A percentile compares a stretch with the other conserved stretches of the same genome.
Evolutionary conservation across 176 grass and related monocot species (phyloP).

Genomic region (Musa beccarii): DNA sequence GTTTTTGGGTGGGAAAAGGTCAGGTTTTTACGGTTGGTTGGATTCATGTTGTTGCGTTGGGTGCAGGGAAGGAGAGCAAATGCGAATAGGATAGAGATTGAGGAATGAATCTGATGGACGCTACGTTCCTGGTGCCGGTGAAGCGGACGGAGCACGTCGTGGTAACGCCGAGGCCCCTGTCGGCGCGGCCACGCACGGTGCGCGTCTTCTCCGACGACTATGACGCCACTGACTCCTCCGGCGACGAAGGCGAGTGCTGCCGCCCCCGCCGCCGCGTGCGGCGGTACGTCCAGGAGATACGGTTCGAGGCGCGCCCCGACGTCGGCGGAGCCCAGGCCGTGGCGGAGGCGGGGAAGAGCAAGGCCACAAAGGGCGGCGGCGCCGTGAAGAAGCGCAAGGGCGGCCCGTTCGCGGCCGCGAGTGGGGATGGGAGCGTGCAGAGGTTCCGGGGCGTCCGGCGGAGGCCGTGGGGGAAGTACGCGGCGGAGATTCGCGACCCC

Average conservation of each 20-base stretch:
- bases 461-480: slow-evolving; percentile 94
- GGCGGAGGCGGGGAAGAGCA: not conserved
- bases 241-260: slow-evolving; percentile 37
- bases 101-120: slow-evolving; percentile 6
- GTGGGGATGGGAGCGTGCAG: slow-evolving; percentile 21
- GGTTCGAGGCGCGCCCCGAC: slow-evolving; percentile 24
- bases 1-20: no score
- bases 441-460: slow-evolving; percentile 79
- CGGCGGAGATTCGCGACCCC: slow-evolving; percentile 96
- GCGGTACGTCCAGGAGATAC: slow-evolving; percentile 81
- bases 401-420: not conserved
- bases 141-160: slow-evolving; percentile 62
- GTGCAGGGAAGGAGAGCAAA: not conserved
- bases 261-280: slow-evolving; percentile 30
- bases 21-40: no score
- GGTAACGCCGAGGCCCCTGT: slow-evolving; percentile 30
- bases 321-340: not conserved
- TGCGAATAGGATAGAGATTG: not conserved
- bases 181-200: slow-evolving; percentile 21
- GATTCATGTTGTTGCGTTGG: not conserved
- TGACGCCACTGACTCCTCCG: slow-evolving; percentile 74
- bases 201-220: slow-evolving; percentile 64
- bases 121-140: slow-evolving; percentile 7
- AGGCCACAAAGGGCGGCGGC: not conserved
- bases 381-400: slow-evolving; percentile 22